phyloP scores from a whole-genome alignment of 257 asterid genomes.

The Nicotiana benthamiana region DNA sequence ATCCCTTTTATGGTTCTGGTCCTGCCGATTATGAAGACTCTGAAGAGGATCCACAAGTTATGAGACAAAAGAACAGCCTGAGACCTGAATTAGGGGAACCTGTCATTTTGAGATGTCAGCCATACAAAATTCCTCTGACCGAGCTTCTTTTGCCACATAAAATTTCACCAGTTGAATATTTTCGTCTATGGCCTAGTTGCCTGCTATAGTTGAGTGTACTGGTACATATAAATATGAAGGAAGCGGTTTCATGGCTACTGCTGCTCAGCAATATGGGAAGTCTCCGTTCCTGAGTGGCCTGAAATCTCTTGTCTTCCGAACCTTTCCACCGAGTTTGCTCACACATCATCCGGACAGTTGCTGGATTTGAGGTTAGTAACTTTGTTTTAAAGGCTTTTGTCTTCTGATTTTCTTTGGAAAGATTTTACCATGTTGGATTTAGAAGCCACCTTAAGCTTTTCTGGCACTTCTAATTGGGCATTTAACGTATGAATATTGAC shows the following conservation, averaged over 20 bases:
- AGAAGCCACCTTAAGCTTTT: neutral
- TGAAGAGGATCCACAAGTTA: constrained; percentile 57
- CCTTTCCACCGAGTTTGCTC: constrained; percentile 95
- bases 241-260: constrained; percentile 91
- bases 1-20: constrained; percentile 66
- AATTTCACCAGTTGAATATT: constrained; percentile 93
- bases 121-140: constrained; percentile 87
- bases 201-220: constrained; percentile 79
- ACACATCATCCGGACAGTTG: constrained; percentile 80
- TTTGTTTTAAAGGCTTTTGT: neutral
- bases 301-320: constrained; percentile 67
- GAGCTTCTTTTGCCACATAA: constrained; percentile 92
- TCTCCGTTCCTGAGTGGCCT: constrained; percentile 87
- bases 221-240: constrained; percentile 87
- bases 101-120: constrained; percentile 80
- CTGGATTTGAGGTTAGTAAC: constrained; percentile 75
- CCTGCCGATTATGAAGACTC: constrained; percentile 58
- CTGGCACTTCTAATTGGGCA: neutral
- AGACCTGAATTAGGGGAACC: constrained; percentile 65
- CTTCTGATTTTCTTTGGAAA: neutral
- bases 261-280: constrained; percentile 92
- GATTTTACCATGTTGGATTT: neutral
- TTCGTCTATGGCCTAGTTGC: constrained; percentile 93
- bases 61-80: constrained; percentile 47
- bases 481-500: neutral